Conservation (phyloP, 345 rosid genomes). For the Crucihimalaya himalaica region DNA sequence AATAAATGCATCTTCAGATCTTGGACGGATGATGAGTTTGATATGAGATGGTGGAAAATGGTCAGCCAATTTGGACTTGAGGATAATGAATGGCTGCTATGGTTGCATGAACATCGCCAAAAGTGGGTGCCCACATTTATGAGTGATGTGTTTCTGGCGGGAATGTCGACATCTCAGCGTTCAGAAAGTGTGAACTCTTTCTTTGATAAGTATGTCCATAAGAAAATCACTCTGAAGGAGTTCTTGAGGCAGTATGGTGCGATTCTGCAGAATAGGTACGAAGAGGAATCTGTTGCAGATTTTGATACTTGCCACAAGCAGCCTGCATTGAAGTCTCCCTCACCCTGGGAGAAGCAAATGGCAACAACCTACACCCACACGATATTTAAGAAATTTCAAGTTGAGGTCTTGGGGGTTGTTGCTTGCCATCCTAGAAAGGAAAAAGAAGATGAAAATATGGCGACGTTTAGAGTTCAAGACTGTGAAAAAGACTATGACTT, state of each 20-base stretch:
- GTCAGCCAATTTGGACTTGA: constrained; percentile 58
- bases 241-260: constrained; percentile 58
- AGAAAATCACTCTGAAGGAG: constrained; percentile 62
- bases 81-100: constrained; percentile 54
- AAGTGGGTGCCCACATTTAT: constrained; percentile 63
- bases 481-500: constrained; percentile 58
- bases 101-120: constrained; percentile 58
- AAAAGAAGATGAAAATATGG: constrained; percentile 48
- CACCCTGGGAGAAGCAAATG: constrained; percentile 71
- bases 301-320: constrained; percentile 67
- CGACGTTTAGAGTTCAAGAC: constrained; percentile 64
- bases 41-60: constrained; percentile 70
- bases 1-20: constrained; percentile 67
- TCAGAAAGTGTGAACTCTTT: constrained; percentile 61
- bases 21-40: constrained; percentile 59
- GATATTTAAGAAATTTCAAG: constrained; percentile 65
- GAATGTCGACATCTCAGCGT: constrained; percentile 59
- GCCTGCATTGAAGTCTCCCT: constrained; percentile 67
- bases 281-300: constrained; percentile 71
- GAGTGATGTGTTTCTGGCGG: constrained; percentile 54
- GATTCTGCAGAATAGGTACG: constrained; percentile 61
- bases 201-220: constrained; percentile 64
- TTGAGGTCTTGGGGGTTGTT: constrained; percentile 68
- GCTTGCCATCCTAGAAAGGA: constrained; percentile 69
- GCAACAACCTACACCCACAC: constrained; percentile 62